phyloP scores from a whole-genome alignment of 495 filamentous ascomycete genomes.

The Podospora tetraspora region DNA sequence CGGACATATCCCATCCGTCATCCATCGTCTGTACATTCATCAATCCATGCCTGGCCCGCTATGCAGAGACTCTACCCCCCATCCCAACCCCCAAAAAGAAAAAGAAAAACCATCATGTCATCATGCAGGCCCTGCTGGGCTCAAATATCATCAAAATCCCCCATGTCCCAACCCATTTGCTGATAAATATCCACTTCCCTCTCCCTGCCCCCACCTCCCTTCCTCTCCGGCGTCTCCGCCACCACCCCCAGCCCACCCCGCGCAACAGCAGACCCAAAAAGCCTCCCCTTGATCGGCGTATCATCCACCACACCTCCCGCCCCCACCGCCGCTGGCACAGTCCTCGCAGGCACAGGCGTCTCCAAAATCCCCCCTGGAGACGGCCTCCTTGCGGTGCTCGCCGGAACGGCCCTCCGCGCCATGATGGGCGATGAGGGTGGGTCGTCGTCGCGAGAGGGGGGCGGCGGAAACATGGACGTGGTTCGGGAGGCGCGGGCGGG shows the following conservation, averaged over 20 bases:
- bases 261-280: background rate
- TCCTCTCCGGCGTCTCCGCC: conserved; percentile 16
- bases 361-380: conserved; percentile 26
- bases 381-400: conserved; percentile 13
- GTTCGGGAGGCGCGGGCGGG: conserved; percentile 21
- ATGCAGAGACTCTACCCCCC: background rate
- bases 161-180: conserved; percentile 72
- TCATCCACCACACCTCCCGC: conserved; percentile 34
- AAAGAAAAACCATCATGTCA: background rate
- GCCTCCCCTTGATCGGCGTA: conserved; percentile 38
- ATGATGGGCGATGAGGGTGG: conserved; percentile 40
- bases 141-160: conserved; percentile 24
- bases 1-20: background rate
- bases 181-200: conserved; percentile 53
- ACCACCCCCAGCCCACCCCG: background rate
- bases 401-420: conserved; percentile 47
- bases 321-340: background rate
- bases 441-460: conserved; percentile 18
- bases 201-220: conserved; percentile 33
- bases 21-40: background rate
- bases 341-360: conserved; percentile 34
- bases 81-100: background rate
- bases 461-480: conserved; percentile 10
- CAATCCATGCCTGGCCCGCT: background rate
- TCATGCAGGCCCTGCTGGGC: conserved; percentile 6